phyloP scores from a whole-genome alignment of 169 alveolate genomes.

The Cyclospora cayetanensis region DNA sequence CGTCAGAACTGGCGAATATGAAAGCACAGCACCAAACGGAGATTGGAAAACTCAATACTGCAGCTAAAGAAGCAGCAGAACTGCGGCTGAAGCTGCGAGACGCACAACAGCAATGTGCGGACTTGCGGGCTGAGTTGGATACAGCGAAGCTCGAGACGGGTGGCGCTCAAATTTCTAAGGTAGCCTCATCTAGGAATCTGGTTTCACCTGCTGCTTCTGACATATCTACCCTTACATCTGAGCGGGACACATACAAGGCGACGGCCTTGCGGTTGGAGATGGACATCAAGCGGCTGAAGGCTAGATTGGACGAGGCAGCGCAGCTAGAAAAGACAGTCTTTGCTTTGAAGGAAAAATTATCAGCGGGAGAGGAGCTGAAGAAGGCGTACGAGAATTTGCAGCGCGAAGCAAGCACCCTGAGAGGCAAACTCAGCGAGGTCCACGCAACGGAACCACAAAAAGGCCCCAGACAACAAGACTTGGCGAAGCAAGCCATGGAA shows the following conservation, averaged over 20 bases:
- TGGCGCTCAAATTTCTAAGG: not conserved
- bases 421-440: not conserved
- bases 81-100: constrained; percentile 18
- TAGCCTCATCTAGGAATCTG: not conserved
- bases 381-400: constrained; percentile 39
- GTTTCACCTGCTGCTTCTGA: constrained; percentile 43
- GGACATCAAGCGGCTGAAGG: constrained; percentile 37
- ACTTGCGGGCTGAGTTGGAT: constrained; percentile 5
- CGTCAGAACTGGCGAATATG: constrained; percentile 2
- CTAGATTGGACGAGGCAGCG: constrained; percentile 30
- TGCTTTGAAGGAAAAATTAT: not conserved
- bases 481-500: too few species aligned
- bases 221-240: constrained; percentile 52
- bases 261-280: constrained; percentile 34
- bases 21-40: not conserved
- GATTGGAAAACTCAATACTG: not conserved
- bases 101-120: constrained; percentile 38
- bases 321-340: constrained; percentile 44
- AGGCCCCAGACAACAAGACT: too few species aligned
- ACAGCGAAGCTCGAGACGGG: not conserved
- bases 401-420: not conserved
- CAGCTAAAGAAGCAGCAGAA: not conserved
- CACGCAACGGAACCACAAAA: not conserved
- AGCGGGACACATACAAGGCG: constrained; percentile 47
- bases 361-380: constrained; percentile 35